Evolutionary conservation across 805 yeast species (phyloP), one percentile per base, ranked within the genome.

Genomic region (Wickerhamomyces canadensis): DNA sequence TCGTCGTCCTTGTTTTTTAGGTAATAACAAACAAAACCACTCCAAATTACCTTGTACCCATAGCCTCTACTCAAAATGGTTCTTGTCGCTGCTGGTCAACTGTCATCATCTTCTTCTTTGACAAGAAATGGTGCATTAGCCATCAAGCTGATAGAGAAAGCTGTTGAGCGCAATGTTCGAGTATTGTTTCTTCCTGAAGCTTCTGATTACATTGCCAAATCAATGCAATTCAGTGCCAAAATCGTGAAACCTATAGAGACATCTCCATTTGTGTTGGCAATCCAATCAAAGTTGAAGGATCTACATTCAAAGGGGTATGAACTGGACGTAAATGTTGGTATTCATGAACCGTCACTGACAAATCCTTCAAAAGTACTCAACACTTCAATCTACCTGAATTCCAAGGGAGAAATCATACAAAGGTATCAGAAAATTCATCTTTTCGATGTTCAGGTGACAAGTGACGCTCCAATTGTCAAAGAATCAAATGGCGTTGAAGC

Each of bases 101-200:
- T 91, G 41, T 79, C 89, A 47, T 83, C 96, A 0, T 74, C 89
- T 0, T 67, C 84, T 1, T 73, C 72, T 27, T 57, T 87, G 19
- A 52, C 60, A 2, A 68, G 66, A 17, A 91, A 91, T 48, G 79
- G 85, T 5, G 49, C 62, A 8, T 61, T 68, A 1, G 94, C 80
- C 0, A 68, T 73, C 11, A 65, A 65, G 22, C 64, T 89, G 26
- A 78, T 91, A 14, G 55, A 62, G n/a, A 60, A 67, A 36, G 95
- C 98, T 0, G 71, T 82, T 0, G 61, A 60, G 3, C 55, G 68
- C 13, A 73, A 80, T 4, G 88, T 83, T 12, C 67, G 72, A 44
- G 76, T 86, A 4, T 65, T 93, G 5, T 87, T 93, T 53, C 70
- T 91, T 31, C 98, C 98, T 2, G 98, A 91, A 57, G 98, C 98